phyloP scores from a whole-genome alignment of 371 early-diverging fungal species.

The Circinella umbellata region DNA sequence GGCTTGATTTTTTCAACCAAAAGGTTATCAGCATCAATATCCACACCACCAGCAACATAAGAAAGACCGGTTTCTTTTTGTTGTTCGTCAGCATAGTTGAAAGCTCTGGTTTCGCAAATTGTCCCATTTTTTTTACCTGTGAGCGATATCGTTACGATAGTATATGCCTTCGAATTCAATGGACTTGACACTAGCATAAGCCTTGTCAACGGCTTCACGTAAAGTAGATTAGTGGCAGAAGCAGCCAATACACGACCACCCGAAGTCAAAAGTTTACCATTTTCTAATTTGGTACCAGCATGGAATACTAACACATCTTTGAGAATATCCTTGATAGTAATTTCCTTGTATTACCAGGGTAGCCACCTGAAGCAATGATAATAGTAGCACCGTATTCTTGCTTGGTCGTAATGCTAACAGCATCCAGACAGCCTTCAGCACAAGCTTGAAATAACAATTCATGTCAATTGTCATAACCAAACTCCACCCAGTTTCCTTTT shows the following conservation, averaged over 20 bases:
- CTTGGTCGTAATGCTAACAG: conserved; percentile 77
- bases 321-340: conserved; percentile 59
- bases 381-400: conserved; percentile 88
- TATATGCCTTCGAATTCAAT: conserved; percentile 86
- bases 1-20: conserved; percentile 96
- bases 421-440: conserved; percentile 89
- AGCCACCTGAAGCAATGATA: conserved; percentile 92
- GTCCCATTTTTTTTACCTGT: conserved; percentile 43
- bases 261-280: conserved; percentile 74
- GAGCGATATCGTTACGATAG: conserved; percentile 92
- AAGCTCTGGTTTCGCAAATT: conserved; percentile 43
- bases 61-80: conserved; percentile 55
- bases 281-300: conserved; percentile 80
- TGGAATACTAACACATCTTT: conserved; percentile 84
- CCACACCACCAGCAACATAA: conserved; percentile 95
- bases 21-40: conserved; percentile 94
- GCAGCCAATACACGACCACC: conserved; percentile 97
- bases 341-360: conserved; percentile 81
- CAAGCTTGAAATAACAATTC: conserved; percentile 59
- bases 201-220: conserved; percentile 75
- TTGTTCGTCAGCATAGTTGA: conserved; percentile 58
- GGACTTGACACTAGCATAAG: conserved; percentile 70
- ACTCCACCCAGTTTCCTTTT: too few species aligned
- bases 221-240: conserved; percentile 78
- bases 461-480: too few species aligned